phyloP scores from a whole-genome alignment of 1,284 basidiomycete genomes.

The Amylostereum areolatum region DNA sequence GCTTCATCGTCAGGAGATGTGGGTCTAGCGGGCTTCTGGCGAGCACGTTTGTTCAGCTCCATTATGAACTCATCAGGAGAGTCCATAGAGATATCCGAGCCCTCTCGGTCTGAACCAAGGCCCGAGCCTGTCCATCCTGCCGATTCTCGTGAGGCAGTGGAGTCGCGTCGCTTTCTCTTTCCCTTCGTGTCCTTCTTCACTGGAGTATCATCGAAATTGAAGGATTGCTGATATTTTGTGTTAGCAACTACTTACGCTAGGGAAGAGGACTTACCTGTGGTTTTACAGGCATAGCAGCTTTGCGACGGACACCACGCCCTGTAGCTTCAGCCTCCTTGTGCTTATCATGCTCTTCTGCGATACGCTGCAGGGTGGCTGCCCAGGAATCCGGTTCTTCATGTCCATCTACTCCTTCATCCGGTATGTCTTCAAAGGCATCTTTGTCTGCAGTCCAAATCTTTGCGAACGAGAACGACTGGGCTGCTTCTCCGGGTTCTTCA shows the following conservation, averaged over 20 bases:
- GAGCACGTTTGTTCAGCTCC: conserved; percentile 8
- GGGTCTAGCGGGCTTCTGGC: conserved; percentile 20
- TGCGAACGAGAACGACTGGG: conserved; percentile 71
- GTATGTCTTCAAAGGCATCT: conserved; percentile 61
- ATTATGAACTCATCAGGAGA: neutral
- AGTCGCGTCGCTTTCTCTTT: conserved; percentile 6
- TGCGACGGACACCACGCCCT: conserved; percentile 68
- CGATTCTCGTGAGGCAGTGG: conserved; percentile 5
- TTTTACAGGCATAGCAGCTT: conserved; percentile 48
- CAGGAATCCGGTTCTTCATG: conserved; percentile 66
- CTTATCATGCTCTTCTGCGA: conserved; percentile 43
- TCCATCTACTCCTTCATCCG: conserved; percentile 36
- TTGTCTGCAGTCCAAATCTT: conserved; percentile 84
- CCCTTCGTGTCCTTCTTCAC: conserved; percentile 14
- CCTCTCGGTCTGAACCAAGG: neutral
- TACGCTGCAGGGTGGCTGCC: conserved; percentile 63
- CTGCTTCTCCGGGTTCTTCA: conserved; percentile 36
- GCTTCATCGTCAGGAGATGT: conserved; percentile 33
- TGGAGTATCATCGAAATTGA: conserved; percentile 24
- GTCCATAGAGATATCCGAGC: neutral
- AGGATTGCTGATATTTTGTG: conserved; percentile 14
- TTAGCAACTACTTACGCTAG: conserved; percentile 5
- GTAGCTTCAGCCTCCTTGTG: conserved; percentile 25
- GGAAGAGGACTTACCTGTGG: conserved; percentile 38
- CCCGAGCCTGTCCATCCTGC: neutral